Conservation (phyloP, 2,329 filamentous ascomycete species). For the Fusarium torulosum region DNA sequence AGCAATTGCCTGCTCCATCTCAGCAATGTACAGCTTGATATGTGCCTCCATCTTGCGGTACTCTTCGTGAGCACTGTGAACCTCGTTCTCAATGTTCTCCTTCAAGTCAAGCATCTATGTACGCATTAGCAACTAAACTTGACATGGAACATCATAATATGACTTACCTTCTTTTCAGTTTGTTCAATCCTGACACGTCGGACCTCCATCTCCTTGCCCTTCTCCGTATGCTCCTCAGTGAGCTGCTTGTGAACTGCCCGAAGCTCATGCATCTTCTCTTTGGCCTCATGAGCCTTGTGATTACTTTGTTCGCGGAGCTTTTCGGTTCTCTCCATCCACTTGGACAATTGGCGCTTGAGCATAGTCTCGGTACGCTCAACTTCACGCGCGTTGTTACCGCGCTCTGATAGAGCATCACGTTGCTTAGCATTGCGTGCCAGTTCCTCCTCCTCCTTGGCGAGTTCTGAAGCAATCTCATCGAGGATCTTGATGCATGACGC, state of each 20-base stretch:
- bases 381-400: conserved; percentile 89
- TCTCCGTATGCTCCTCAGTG: conserved; percentile 86
- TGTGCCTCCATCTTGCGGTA: conserved; percentile 98
- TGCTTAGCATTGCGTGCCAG: conserved; percentile 83
- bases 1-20: conserved; percentile 92
- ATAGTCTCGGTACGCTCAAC: conserved; percentile 90
- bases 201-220: conserved; percentile 92
- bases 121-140: conserved; percentile 38
- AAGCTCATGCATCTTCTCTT: conserved; percentile 91
- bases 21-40: conserved; percentile 96
- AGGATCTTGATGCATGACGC: conserved; percentile 89
- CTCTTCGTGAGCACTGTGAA: conserved; percentile 90
- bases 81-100: conserved; percentile 95
- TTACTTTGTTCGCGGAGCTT: conserved; percentile 83
- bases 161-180: conserved; percentile 92
- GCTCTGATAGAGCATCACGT: conserved; percentile 86
- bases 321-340: conserved; percentile 89
- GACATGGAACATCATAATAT: background rate
- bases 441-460: conserved; percentile 93
- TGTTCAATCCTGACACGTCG: conserved; percentile 95
- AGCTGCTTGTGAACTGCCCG: conserved; percentile 82
- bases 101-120: conserved; percentile 94
- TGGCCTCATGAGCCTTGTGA: conserved; percentile 83
- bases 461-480: conserved; percentile 85
- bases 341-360: conserved; percentile 83